These are phyloP conservation scores for Camellia lanceoleosa DNA, from an alignment of 148 eudicot genomes.

Conservation along the genomic window DNA sequence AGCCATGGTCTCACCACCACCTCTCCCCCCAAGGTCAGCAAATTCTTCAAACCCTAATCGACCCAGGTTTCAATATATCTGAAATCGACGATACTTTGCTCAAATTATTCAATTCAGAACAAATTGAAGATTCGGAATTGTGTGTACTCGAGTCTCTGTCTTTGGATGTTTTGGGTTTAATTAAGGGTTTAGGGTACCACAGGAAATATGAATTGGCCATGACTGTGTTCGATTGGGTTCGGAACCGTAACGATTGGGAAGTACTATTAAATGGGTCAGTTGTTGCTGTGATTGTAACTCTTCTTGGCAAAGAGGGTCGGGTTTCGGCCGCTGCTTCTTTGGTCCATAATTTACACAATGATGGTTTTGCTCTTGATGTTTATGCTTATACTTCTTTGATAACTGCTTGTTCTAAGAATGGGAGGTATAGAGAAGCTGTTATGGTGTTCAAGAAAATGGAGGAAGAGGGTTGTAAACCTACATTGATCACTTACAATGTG, in stretches of 20 bases:
- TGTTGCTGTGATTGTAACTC: conserved; percentile 62
- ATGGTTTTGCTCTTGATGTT: conserved; percentile 72
- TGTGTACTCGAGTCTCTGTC: conserved; percentile 20
- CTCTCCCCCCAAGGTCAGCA: conserved; percentile 68
- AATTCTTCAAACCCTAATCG: conserved; percentile 43
- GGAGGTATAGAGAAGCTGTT: conserved; percentile 79
- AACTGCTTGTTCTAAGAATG: conserved; percentile 63
- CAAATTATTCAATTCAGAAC: conserved; percentile 22
- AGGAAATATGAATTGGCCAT: conserved; percentile 62
- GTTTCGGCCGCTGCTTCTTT: conserved; percentile 57
- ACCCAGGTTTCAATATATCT: conserved; percentile 38
- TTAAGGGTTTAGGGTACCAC: conserved; percentile 70
- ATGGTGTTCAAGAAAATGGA: conserved; percentile 67
- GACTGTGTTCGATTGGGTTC: conserved; percentile 65
- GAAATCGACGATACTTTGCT: conserved; percentile 36
- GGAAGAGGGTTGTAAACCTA: conserved; percentile 81
- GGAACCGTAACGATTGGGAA: conserved; percentile 28
- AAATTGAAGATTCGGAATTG: conserved; percentile 9
- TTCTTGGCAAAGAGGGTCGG: conserved; percentile 71
- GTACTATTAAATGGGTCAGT: conserved; percentile 51
- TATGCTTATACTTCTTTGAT: conserved; percentile 78
- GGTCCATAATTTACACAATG: conserved; percentile 48
- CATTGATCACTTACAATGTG: conserved; percentile 85
- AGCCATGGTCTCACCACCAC: conserved; percentile 67
- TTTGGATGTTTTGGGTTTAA: conserved; percentile 60